Conservation (phyloP, 192 early-diverging fungal species). For the Allomyces macrogynus region DNA sequence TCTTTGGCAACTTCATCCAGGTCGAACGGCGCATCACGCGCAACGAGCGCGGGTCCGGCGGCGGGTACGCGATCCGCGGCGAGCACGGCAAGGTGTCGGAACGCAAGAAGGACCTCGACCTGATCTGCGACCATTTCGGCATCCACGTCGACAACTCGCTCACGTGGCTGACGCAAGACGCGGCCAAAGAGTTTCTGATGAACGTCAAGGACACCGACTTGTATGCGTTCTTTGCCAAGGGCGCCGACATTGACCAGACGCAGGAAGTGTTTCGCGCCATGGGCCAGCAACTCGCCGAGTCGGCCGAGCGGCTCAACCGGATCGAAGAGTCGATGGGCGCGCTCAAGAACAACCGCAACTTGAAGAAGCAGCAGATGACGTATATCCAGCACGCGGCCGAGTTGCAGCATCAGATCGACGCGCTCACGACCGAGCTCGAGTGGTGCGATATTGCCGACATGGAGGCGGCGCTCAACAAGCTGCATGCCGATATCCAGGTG, state of each 20-base stretch:
- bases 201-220: not conserved
- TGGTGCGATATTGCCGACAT: not conserved
- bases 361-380: not conserved
- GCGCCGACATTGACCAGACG: not conserved
- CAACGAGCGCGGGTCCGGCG: conserved; percentile 6
- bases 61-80: conserved; percentile 62
- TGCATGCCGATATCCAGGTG: not conserved
- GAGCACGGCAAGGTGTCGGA: conserved; percentile 40
- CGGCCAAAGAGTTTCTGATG: conserved; percentile 55
- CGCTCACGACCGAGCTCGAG: conserved; percentile 18
- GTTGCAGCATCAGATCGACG: conserved; percentile 13
- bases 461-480: not conserved
- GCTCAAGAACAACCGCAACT: not conserved
- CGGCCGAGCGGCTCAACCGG: not conserved
- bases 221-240: not conserved
- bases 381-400: not conserved
- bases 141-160: conserved; percentile 89
- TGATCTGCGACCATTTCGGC: conserved; percentile 68
- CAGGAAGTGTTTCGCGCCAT: not conserved
- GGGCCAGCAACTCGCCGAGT: conserved; percentile 31
- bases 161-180: conserved; percentile 81
- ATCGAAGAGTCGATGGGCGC: not conserved
- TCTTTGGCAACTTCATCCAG: conserved; percentile 59
- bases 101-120: conserved; percentile 60
- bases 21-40: conserved; percentile 69